Evolutionary conservation across 148 eudicot genomes (phyloP).

Genomic region (Silene conica): DNA sequence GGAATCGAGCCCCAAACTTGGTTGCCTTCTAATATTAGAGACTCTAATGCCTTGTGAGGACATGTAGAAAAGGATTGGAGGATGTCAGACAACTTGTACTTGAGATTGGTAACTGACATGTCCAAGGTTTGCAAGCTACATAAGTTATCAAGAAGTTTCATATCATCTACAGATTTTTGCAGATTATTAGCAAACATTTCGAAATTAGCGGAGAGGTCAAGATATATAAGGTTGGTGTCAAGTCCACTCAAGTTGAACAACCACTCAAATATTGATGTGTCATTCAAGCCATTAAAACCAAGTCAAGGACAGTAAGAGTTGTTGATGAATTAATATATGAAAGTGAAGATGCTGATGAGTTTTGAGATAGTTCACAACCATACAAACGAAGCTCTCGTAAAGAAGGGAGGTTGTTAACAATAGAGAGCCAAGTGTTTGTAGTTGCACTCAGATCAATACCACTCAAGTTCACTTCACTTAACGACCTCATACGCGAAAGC

Average conservation of each 20-base stretch:
- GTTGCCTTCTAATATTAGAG: slow-evolving; percentile 12
- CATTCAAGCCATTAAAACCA: slow-evolving; percentile 1
- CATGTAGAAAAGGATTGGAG: too few species aligned
- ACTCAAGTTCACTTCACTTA: not conserved
- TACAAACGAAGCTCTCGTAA: not conserved
- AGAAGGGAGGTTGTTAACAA: slow-evolving; percentile 17
- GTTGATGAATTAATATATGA: slow-evolving; percentile 12
- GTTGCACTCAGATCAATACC: not conserved
- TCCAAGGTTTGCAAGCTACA: too few species aligned
- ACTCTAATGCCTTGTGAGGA: not conserved
- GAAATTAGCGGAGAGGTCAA: slow-evolving; percentile 18
- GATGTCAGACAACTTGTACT: too few species aligned
- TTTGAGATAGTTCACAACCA: not conserved
- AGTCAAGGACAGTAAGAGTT: slow-evolving; percentile 3
- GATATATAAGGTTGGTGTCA: not conserved
- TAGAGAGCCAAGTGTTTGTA: slow-evolving; percentile 4
- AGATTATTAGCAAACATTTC: slow-evolving; percentile 15
- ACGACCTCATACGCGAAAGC: slow-evolving; percentile 4
- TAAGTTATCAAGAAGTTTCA: too few species aligned
- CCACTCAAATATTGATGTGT: slow-evolving; percentile 17
- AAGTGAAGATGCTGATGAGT: slow-evolving; percentile 1
- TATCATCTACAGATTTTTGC: not conserved
- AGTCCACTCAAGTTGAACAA: not conserved
- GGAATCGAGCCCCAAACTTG: slow-evolving; percentile 25
- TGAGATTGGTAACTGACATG: too few species aligned